Evolutionary conservation across 139 green algal genomes (phyloP), one percentile per base, ranked within the genome.

Genomic region (Chlorokybus atmophyticus): DNA sequence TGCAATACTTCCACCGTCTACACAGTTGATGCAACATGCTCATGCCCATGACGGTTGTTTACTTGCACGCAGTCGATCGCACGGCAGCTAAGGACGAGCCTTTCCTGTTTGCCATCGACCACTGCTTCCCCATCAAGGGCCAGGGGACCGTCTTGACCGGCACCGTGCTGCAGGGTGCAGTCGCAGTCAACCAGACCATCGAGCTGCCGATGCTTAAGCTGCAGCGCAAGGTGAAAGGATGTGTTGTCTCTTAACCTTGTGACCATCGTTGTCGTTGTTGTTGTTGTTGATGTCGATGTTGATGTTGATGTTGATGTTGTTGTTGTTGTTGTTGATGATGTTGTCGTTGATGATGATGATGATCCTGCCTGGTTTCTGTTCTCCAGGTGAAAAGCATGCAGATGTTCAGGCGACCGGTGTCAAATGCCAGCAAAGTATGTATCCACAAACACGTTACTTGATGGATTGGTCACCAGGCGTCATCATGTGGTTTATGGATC

Each of bases 41-140:
- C n/a, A n/a, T n/a, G n/a, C n/a, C n/a, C n/a, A n/a, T n/a, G n/a
- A n/a, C n/a, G n/a, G n/a, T n/a, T n/a, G n/a, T n/a, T n/a, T n/a
- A n/a, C n/a, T n/a, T n/a, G n/a, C n/a, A n/a, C n/a, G n/a, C n/a
- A 52, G 42, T 5, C 6, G 42, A 21, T 52, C 42, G n/a, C 42
- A 52, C 49, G 21, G 25, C 30, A 3, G 8, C 17, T 2, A 19
- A 48, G 5, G 38, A 4, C 2, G 60, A 35, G 7, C 58, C 78
- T n/a, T 86, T 96, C 47, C 76, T 95, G 19, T 90, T 93, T 50
- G 74, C 82, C 6, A 71, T 94, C 3, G 90, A 97, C 70, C 90
- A 97, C 71, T 96, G 89, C 75, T 96, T 97, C 57, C 59, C 75
- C 0, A 82, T 96, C 57, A 86, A 83, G 41, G 35, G 35, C 25